Evolutionary conservation across 2,329 filamentous ascomycete species (phyloP).

Genomic region (Juglanconis juglandina): DNA sequence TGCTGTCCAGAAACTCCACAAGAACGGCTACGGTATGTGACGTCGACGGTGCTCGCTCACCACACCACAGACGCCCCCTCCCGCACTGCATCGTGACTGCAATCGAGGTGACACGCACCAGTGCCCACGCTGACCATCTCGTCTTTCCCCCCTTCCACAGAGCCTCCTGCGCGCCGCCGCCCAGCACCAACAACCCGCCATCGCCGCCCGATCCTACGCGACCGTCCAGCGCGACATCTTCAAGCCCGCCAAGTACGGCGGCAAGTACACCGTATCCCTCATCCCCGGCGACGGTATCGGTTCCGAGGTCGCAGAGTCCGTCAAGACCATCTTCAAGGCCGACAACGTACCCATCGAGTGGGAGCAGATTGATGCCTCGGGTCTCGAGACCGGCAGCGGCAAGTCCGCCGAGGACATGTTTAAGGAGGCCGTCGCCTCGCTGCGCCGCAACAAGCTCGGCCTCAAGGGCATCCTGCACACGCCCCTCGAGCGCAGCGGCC

Average conservation of each 20-base stretch:
- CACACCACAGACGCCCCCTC: slow-evolving; percentile 1
- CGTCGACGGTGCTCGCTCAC: not conserved
- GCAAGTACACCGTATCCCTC: slow-evolving; percentile 98
- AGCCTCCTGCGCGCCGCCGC: slow-evolving; percentile 49
- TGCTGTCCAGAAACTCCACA: slow-evolving; percentile 58
- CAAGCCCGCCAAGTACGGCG: slow-evolving; percentile 97
- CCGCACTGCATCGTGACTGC: not conserved
- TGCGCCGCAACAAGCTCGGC: slow-evolving; percentile 97
- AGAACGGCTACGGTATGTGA: slow-evolving; percentile 55
- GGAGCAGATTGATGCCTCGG: slow-evolving; percentile 95
- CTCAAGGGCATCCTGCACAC: slow-evolving; percentile 99
- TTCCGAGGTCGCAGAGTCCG: slow-evolving; percentile 91
- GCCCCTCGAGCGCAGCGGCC: slow-evolving; percentile 90
- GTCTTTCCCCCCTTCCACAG: slow-evolving; percentile 30
- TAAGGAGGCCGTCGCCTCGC: slow-evolving; percentile 88
- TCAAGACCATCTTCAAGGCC: slow-evolving; percentile 97
- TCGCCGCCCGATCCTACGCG: slow-evolving; percentile 59
- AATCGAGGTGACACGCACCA: slow-evolving; percentile 6
- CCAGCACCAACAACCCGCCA: slow-evolving; percentile 40
- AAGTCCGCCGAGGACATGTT: slow-evolving; percentile 86
- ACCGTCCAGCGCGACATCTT: slow-evolving; percentile 94
- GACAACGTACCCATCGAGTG: slow-evolving; percentile 96
- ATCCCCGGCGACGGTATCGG: slow-evolving; percentile 99
- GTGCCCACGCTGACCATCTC: slow-evolving; percentile 25
- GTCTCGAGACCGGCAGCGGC: slow-evolving; percentile 70